Evolutionary conservation across 257 asterid species (phyloP), one percentile per base, ranked within the genome.

Genomic region (Thymus mandschuricus): DNA sequence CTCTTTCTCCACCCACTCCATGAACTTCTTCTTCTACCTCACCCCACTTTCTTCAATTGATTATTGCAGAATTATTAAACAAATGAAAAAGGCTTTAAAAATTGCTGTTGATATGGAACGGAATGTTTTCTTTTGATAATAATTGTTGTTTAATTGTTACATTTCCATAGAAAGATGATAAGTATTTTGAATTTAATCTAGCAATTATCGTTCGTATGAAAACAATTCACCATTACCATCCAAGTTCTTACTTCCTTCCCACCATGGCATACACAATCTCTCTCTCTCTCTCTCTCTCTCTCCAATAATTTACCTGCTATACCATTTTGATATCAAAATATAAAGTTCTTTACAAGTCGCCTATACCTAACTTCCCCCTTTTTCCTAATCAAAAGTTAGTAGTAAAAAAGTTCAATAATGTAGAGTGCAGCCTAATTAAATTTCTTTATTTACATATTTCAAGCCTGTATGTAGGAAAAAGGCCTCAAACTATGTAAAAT

Each of bases 21-120:
- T 62, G 54, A 65, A 56, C 60, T 69, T 66, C 64, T n/a, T n/a
- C n/a, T 44, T 35, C 63, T 21, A 72, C 60, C 51, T 41, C 27
- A 76, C 71, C 43, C 75, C 71, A 68, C 83, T 71, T 72, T 69
- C 60, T 40, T 40, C 38, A 69, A 64, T 21, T 66, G 58, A 63
- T 56, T 29, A 13, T 43, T 21, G 21, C 21, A 21, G 21, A 21
- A 21, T 21, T 21, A 21, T 21, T 21, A n/a, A 12, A 54, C 9
- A 10, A 21, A 66, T 31, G 9, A 21, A 52, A 34, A 48, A 9
- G 13, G n/a, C 41, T 40, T 61, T 9, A 2, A 7, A 31, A n/a
- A 31, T 44, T 54, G 46, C 34, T 38, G 54, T 56, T 59, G 46
- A 6, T 12, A 15, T 75, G 13, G 70, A 65, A 68, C 68, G 59